These are phyloP conservation scores for Candida golubevii DNA, from an alignment of 805 yeast species.

Conservation along the genomic window DNA sequence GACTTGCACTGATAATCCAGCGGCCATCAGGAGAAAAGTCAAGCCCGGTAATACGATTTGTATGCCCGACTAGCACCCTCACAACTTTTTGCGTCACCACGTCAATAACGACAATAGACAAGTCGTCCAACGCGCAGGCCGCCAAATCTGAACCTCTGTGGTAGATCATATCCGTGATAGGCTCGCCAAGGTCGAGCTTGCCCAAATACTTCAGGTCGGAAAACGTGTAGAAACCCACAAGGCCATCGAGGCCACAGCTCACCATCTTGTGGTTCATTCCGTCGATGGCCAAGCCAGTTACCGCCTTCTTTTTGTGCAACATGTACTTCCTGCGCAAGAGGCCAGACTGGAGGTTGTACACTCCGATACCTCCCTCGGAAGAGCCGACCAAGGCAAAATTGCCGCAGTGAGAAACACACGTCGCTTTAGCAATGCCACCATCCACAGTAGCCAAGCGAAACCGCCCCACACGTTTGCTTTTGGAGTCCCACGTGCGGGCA, in stretches of 20 bases:
- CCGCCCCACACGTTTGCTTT: slow-evolving; percentile 74
- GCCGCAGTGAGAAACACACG: slow-evolving; percentile 86
- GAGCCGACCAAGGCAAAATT: slow-evolving; percentile 93
- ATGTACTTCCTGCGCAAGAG: slow-evolving; percentile 62
- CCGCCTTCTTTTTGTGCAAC: slow-evolving; percentile 59
- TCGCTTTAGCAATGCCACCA: slow-evolving; percentile 67
- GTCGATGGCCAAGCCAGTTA: slow-evolving; percentile 85
- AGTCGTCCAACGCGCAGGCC: slow-evolving; percentile 83
- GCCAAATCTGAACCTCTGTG: slow-evolving; percentile 80
- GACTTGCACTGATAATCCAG: slow-evolving; percentile 80
- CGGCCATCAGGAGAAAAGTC: slow-evolving; percentile 95
- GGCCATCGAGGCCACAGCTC: slow-evolving; percentile 84
- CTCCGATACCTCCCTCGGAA: slow-evolving; percentile 76
- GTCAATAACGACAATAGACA: slow-evolving; percentile 80
- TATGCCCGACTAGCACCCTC: slow-evolving; percentile 85
- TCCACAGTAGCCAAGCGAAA: slow-evolving; percentile 72
- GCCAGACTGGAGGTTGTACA: slow-evolving; percentile 92
- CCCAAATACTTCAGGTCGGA: slow-evolving; percentile 64
- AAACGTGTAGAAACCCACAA: slow-evolving; percentile 84
- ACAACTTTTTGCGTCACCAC: slow-evolving; percentile 75
- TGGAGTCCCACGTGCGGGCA: slow-evolving; percentile 90
- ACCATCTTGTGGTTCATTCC: slow-evolving; percentile 88
- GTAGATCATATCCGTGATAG: slow-evolving; percentile 71
- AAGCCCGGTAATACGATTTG: slow-evolving; percentile 78
- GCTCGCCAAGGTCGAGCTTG: slow-evolving; percentile 63